A percentile compares a stretch with the other conserved stretches of the same genome.
These are phyloP conservation scores for Allium fistulosum DNA, from an alignment of 106 monocot genomes.

Conservation along the genomic window DNA sequence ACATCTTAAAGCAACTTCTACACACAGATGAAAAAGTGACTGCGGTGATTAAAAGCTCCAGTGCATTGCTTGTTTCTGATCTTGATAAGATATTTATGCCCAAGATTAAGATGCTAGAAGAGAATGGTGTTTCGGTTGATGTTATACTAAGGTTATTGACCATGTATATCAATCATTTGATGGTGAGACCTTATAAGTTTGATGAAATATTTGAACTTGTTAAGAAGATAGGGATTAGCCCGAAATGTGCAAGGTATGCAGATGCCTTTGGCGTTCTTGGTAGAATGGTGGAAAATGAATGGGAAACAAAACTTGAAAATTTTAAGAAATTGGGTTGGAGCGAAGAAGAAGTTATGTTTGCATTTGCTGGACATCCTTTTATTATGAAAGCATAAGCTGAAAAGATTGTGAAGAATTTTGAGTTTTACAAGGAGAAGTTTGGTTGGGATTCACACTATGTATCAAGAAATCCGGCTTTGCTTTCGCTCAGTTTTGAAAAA, in stretches of 20 bases:
- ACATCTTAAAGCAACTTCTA: slow-evolving; percentile 10
- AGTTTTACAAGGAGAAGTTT: slow-evolving; percentile 19
- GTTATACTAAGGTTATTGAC: slow-evolving; percentile 7
- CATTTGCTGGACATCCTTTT: slow-evolving; percentile 23
- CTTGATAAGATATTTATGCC: slow-evolving; percentile 2
- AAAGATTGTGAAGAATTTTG: slow-evolving; percentile 18
- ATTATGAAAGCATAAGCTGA: slow-evolving; percentile 8
- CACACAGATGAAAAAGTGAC: neutral
- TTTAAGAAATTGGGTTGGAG: slow-evolving; percentile 29
- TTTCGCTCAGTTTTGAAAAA: slow-evolving; percentile 24
- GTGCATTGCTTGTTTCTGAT: slow-evolving; percentile 6
- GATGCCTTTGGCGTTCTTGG: slow-evolving; percentile 13
- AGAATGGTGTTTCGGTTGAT: slow-evolving; percentile 7
- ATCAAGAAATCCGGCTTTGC: slow-evolving; percentile 7
- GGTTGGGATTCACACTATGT: slow-evolving; percentile 10
- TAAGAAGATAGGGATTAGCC: slow-evolving; percentile 15
- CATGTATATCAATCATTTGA: neutral
- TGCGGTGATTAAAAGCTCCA: slow-evolving; percentile 2
- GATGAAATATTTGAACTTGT: neutral
- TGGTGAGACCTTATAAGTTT: neutral
- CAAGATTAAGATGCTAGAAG: slow-evolving; percentile 4
- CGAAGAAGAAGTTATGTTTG: slow-evolving; percentile 9
- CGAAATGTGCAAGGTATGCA: slow-evolving; percentile 12
- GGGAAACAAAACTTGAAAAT: slow-evolving; percentile 22
- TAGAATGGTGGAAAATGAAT: neutral